These are phyloP conservation scores for Fomitopsis palustris DNA, from an alignment of 1,284 basidiomycete species.

Conservation along the genomic window DNA sequence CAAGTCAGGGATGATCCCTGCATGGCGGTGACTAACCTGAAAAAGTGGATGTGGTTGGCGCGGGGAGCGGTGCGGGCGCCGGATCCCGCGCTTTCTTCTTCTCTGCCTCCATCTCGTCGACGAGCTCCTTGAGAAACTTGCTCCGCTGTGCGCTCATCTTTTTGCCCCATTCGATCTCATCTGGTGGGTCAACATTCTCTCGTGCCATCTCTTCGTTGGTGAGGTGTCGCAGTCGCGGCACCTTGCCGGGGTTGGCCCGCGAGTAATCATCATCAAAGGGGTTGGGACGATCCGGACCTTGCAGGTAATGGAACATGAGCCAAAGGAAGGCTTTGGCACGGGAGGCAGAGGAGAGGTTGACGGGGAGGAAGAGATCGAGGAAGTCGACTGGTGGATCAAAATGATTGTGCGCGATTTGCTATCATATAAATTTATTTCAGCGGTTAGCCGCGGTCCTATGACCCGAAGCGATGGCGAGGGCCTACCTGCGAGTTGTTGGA, in stretches of 20 bases:
- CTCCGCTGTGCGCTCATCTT: slow-evolving; percentile 36
- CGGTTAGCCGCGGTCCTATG: slow-evolving; percentile 9
- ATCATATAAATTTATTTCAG: slow-evolving; percentile 2
- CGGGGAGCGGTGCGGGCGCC: slow-evolving; percentile 14
- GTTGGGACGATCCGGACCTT: slow-evolving; percentile 35
- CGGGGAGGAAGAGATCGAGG: slow-evolving; percentile 77
- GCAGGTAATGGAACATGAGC: slow-evolving; percentile 49
- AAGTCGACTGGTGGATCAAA: slow-evolving; percentile 76
- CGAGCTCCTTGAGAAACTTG: slow-evolving; percentile 38
- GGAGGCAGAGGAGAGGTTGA: slow-evolving; percentile 64
- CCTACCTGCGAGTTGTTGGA: slow-evolving; percentile 28
- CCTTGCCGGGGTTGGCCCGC: slow-evolving; percentile 32
- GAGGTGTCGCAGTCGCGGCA: slow-evolving; percentile 33
- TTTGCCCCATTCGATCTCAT: slow-evolving; percentile 39
- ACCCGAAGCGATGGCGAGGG: neutral
- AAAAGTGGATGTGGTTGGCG: slow-evolving; percentile 18
- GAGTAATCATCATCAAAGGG: slow-evolving; percentile 43
- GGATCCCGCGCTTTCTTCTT: slow-evolving; percentile 27
- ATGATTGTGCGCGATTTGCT: slow-evolving; percentile 70
- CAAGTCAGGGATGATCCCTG: neutral
- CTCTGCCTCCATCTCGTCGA: slow-evolving; percentile 34
- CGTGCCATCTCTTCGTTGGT: slow-evolving; percentile 32
- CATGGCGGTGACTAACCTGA: slow-evolving; percentile 17
- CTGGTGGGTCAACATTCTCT: slow-evolving; percentile 39
- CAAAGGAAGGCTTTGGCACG: slow-evolving; percentile 70